phyloP scores from a whole-genome alignment of 1,139 yeast genomes.

The Pichia sorboxylosa region DNA sequence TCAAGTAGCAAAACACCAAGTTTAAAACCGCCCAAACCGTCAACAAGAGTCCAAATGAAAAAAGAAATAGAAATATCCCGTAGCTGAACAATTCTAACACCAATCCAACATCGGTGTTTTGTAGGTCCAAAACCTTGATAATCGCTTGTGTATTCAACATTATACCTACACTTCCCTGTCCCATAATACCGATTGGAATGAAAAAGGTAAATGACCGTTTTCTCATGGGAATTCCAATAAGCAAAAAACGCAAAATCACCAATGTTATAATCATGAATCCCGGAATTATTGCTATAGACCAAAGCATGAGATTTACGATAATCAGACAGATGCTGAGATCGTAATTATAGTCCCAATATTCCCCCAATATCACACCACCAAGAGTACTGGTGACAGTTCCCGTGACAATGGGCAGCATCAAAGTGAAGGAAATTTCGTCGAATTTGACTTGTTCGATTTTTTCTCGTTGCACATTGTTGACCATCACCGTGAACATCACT shows the following conservation, averaged over 20 bases:
- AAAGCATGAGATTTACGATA: conserved; percentile 44
- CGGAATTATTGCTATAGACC: conserved; percentile 57
- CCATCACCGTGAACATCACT: conserved; percentile 3
- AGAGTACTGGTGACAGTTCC: conserved; percentile 62
- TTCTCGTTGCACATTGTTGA: not conserved
- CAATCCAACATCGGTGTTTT: too few species aligned
- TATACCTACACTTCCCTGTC: conserved; percentile 71
- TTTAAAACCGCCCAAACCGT: too few species aligned
- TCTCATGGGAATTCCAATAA: conserved; percentile 47
- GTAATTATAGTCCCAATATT: conserved; percentile 31
- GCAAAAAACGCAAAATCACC: conserved; percentile 46
- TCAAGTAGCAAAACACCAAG: too few species aligned
- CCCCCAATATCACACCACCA: conserved; percentile 35
- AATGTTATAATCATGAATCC: conserved; percentile 48
- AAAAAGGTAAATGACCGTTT: conserved; percentile 39
- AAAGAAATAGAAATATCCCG: too few species aligned
- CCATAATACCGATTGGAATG: conserved; percentile 59
- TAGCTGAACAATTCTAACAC: too few species aligned
- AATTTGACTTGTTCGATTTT: not conserved
- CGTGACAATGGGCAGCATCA: conserved; percentile 60
- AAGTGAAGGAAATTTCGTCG: conserved; percentile 1
- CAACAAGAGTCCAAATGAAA: too few species aligned
- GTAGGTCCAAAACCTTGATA: too few species aligned
- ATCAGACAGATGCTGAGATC: too few species aligned
- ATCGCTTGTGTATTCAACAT: too few species aligned